These are phyloP conservation scores for Nitzschia sp. DNA, from an alignment of 108 stramenopile genomes.

Conservation along the genomic window DNA sequence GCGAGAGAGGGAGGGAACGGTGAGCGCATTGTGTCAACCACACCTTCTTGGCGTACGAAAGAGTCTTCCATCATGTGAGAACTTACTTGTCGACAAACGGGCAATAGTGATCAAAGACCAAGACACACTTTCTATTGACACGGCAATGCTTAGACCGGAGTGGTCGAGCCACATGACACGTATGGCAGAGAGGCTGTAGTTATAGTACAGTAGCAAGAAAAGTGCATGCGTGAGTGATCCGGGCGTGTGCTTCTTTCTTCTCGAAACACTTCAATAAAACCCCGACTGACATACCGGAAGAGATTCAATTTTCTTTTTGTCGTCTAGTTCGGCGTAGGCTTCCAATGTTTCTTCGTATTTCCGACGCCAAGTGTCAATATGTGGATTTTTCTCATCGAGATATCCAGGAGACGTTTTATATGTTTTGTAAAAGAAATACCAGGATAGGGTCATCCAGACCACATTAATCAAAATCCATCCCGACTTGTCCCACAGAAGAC, in stretches of 20 bases:
- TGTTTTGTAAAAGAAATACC: constrained; percentile 62
- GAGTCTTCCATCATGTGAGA: too few relatives aligned
- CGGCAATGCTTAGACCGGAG: constrained; percentile 95
- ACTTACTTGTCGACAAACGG: constrained; percentile 89
- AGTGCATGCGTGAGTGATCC: constrained; percentile 21
- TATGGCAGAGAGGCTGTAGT: constrained; percentile 84
- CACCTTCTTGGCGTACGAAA: neutral
- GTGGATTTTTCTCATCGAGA: constrained; percentile 32
- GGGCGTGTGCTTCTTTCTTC: too few relatives aligned
- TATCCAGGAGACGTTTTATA: constrained; percentile 75
- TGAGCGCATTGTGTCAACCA: neutral
- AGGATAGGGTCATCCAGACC: constrained; percentile 43
- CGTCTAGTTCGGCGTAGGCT: constrained; percentile 50
- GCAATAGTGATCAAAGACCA: constrained; percentile 98
- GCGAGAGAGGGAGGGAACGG: neutral
- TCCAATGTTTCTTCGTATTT: constrained; percentile 82
- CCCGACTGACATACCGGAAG: constrained; percentile 17
- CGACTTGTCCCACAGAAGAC: constrained; percentile 60
- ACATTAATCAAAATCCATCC: constrained; percentile 59
- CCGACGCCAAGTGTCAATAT: constrained; percentile 52
- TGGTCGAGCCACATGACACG: constrained; percentile 93
- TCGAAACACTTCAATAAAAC: too few relatives aligned
- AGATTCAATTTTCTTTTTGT: neutral
- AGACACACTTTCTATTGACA: constrained; percentile 83
- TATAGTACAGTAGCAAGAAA: neutral